Conservation (phyloP, 495 filamentous ascomycete species). For the Aspergillus kassunensis region DNA sequence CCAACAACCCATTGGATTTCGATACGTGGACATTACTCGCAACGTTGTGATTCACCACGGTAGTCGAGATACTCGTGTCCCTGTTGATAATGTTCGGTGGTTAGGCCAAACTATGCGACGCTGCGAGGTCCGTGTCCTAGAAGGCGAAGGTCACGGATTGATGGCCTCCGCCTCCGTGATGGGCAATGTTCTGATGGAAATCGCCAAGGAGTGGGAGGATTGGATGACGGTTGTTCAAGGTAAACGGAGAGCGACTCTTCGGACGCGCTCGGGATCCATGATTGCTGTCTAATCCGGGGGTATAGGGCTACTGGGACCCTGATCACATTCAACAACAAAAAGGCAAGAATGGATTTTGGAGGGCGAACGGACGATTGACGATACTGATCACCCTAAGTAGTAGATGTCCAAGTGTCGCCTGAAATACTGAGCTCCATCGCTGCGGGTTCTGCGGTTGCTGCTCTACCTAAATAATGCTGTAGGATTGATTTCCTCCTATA, state of each 20-base stretch:
- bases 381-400: too few relatives aligned
- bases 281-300: constrained; percentile 15
- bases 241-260: constrained; percentile 33
- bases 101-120: constrained; percentile 88
- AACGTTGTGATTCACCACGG: constrained; percentile 93
- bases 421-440: constrained; percentile 15
- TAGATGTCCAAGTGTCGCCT: neutral
- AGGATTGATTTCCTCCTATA: constrained; percentile 8
- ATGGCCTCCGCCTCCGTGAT: constrained; percentile 95
- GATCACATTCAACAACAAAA: too few relatives aligned
- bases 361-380: neutral
- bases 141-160: constrained; percentile 90
- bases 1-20: constrained; percentile 86
- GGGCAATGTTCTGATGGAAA: constrained; percentile 88
- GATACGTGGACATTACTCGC: constrained; percentile 92
- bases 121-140: constrained; percentile 85
- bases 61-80: constrained; percentile 84
- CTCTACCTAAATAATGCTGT: neutral
- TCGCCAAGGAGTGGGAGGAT: constrained; percentile 91
- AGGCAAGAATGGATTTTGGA: too few relatives aligned
- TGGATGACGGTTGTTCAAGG: constrained; percentile 67
- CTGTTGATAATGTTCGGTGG: constrained; percentile 93
- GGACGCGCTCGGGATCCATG: constrained; percentile 20
- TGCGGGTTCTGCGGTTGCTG: constrained; percentile 28
- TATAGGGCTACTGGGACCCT: neutral